These are phyloP conservation scores for Phanerodontia chrysosporium DNA, from an alignment of 768 basidiomycete genomes.

Conservation along the genomic window DNA sequence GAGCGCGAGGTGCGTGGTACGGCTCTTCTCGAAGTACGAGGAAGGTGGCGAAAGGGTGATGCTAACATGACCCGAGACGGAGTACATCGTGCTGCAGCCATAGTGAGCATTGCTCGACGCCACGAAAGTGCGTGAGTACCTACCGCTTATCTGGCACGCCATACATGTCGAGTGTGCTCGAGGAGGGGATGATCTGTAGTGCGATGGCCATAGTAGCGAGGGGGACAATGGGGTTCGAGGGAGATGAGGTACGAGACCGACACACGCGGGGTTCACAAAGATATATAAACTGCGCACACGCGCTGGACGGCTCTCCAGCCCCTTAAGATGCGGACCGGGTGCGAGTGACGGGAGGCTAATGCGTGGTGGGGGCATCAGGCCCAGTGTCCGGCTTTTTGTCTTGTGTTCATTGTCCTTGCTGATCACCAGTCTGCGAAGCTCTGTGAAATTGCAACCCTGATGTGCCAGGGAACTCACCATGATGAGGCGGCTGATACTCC, in stretches of 20 bases:
- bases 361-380: not conserved
- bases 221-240: not conserved
- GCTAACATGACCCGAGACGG: constrained; percentile 77
- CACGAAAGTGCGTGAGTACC: constrained; percentile 24
- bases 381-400: constrained; percentile 4
- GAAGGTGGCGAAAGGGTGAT: constrained; percentile 51
- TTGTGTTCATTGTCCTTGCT: constrained; percentile 6
- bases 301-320: not conserved
- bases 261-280: not conserved
- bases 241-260: not conserved
- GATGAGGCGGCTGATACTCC: not conserved
- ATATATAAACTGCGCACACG: not conserved
- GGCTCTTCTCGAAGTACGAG: constrained; percentile 52
- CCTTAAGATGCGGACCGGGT: not conserved
- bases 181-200: constrained; percentile 57
- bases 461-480: not conserved
- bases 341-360: not conserved
- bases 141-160: constrained; percentile 65
- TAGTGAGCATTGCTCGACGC: not conserved
- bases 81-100: constrained; percentile 68
- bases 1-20: constrained; percentile 49
- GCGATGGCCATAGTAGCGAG: constrained; percentile 57
- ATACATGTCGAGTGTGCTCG: constrained; percentile 60
- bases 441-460: not conserved
- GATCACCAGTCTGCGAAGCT: not conserved